Evolutionary conservation across 306 rosid species (phyloP).

Genomic region (Lathyrus tuberosus): DNA sequence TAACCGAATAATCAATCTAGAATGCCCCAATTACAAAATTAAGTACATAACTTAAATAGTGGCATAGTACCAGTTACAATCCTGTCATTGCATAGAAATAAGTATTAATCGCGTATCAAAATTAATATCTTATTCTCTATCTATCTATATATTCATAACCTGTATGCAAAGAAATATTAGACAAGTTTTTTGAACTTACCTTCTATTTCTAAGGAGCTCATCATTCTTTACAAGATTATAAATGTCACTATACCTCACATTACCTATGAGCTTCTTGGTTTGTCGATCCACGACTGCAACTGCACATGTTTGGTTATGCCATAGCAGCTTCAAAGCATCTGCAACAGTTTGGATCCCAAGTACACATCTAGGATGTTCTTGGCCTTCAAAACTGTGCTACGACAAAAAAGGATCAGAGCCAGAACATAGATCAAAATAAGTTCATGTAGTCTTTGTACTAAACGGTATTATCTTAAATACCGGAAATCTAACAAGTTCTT

Average conservation of each 20-base stretch:
- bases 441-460: background rate
- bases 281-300: slow-evolving; percentile 54
- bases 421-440: background rate
- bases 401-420: slow-evolving; percentile 17
- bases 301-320: slow-evolving; percentile 48
- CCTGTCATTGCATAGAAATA: too few species aligned
- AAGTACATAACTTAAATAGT: too few species aligned
- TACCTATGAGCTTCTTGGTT: slow-evolving; percentile 57
- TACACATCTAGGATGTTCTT: slow-evolving; percentile 54
- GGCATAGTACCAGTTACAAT: too few species aligned
- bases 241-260: slow-evolving; percentile 54
- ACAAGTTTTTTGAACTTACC: too few species aligned
- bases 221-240: too few species aligned
- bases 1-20: too few species aligned
- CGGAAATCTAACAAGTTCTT: slow-evolving; percentile 51
- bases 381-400: slow-evolving; percentile 53
- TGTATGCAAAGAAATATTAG: too few species aligned
- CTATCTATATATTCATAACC: too few species aligned
- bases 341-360: slow-evolving; percentile 56
- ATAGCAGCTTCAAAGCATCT: slow-evolving; percentile 55
- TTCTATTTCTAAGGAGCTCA: too few species aligned
- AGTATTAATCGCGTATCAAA: too few species aligned
- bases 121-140: too few species aligned
- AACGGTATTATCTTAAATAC: slow-evolving; percentile 44
- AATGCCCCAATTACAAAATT: too few species aligned